These are phyloP conservation scores for Grammothele lineata DNA, from an alignment of 768 basidiomycete species.

Conservation along the genomic window DNA sequence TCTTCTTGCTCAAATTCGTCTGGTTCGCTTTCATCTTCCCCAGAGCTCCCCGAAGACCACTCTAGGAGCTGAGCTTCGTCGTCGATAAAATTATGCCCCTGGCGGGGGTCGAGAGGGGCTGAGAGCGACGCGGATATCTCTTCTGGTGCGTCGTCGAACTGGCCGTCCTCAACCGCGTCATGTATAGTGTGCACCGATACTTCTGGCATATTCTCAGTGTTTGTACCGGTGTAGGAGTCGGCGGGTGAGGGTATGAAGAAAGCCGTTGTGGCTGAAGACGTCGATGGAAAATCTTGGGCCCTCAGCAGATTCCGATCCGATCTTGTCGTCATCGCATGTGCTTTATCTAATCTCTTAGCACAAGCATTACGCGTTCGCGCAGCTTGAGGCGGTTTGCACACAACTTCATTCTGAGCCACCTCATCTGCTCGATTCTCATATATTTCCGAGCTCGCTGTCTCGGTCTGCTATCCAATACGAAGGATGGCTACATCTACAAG, in stretches of 20 bases:
- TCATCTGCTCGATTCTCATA: too few relatives aligned
- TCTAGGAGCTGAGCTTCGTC: conserved; percentile 23
- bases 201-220: conserved; percentile 5
- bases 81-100: conserved; percentile 31
- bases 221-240: background rate
- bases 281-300: background rate
- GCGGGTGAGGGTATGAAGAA: too few relatives aligned
- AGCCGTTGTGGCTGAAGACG: background rate
- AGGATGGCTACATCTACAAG: conserved; percentile 10
- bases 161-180: conserved; percentile 39
- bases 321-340: too few relatives aligned
- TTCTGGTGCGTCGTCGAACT: conserved; percentile 59
- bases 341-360: background rate
- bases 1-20: conserved; percentile 33
- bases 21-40: conserved; percentile 37
- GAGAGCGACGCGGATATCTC: conserved; percentile 15
- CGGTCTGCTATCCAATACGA: too few relatives aligned
- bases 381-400: too few relatives aligned
- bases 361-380: too few relatives aligned
- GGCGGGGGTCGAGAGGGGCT: conserved; percentile 18
- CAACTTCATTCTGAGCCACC: too few relatives aligned
- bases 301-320: background rate
- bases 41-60: conserved; percentile 26
- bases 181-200: background rate
- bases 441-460: too few relatives aligned